Evolutionary conservation across 2,329 filamentous ascomycete species (phyloP), one percentile per base, ranked within the genome.

Genomic region (Penicillium sp.): DNA sequence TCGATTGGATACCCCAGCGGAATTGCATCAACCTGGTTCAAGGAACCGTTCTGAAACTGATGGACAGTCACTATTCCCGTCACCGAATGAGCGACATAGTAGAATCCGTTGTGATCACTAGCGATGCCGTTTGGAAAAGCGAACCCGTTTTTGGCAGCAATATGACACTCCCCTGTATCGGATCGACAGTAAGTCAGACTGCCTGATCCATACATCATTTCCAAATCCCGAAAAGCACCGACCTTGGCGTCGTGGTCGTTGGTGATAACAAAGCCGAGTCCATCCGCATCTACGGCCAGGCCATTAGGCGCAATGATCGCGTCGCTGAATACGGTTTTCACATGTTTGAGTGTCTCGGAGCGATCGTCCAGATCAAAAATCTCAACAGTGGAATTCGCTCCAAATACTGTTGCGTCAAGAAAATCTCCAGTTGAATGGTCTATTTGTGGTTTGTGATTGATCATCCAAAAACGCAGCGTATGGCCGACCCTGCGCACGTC

Each of bases 331-430:
- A 68, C 68, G 2, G 71, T 73, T 40, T 66, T 65, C 9, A 72
- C 61, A 58, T 74, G 66, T 21, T 59, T 59, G 63, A 74, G 66
- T 1, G 40, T 62, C 2, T 60, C 47, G 9, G 64, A 64, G 3
- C 62, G 62, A 6, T 59, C 47, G 18, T 61, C 59, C 3, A 68
- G 64, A 18, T 67, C 60, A 50, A 75, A 74, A 0, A 69, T 59
- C 43, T 74, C 72, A 40, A 74, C 63, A 0, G 73, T 75, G 9
- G 71, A 67, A 55, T 74, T 74, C 7, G 65, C 69, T 5, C 72
- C 73, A 12, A 68, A 42, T 9, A 60, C 56, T 3, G 45, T 46
- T 18, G 69, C 61, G 60, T 73, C 66, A 2, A 73, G 63, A 8
- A 64, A 28, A 14, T 63, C 61, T 16, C 71, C 69, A 1, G 66